Evolutionary conservation across 2,329 filamentous ascomycete genomes (phyloP), one percentile per base, ranked within the genome.

Genomic region (Ophiostoma novo-ulmi): DNA sequence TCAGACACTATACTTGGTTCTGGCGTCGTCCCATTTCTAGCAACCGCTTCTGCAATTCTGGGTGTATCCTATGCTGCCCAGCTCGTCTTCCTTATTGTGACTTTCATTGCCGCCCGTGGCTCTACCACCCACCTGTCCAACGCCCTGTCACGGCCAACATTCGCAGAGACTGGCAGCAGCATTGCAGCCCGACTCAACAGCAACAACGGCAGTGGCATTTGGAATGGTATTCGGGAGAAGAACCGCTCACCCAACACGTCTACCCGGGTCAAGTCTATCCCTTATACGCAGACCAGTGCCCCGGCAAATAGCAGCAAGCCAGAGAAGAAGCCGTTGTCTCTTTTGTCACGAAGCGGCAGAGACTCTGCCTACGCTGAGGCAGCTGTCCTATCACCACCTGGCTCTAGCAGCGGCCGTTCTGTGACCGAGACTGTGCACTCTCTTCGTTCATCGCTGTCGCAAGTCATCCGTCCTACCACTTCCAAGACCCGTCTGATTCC

Each of bases 401-500:
- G 80, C 5, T 84, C 85, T 1, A 81, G 81, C 64, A 78, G 79
- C 74, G 79, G 83, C 73, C 76, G 80, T 74, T 81, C 85, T 70
- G 75, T 81, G 71, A 76, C 82, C 55, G 79, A 85, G 75, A 81
- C 82, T 1, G 78, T 83, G 74, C 80, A 78, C 73, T 85, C 84
- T 1, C 77, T 85, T 67, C 81, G 83, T 20, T 82, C 81, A 4
- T 85, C 84, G 0, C 73, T 86, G 31, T 83, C 82, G 3, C 78
- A 82, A 52, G 79, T 79, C 26, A 79, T 87, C 17, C 84, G 85
- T 5, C 87, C 88, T 6, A 83, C 85, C 64, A 83, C 83, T 1
- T 89, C 87, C 55, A 85, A 80, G 76, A 87, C 85, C 2, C 82
- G 82, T 66, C 79, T 90, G 44, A 78, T 89, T 1, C 79, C 82